Evolutionary conservation across 495 filamentous ascomycete species (phyloP), one percentile per base, ranked within the genome.

Genomic region (Podospora fimiseda): DNA sequence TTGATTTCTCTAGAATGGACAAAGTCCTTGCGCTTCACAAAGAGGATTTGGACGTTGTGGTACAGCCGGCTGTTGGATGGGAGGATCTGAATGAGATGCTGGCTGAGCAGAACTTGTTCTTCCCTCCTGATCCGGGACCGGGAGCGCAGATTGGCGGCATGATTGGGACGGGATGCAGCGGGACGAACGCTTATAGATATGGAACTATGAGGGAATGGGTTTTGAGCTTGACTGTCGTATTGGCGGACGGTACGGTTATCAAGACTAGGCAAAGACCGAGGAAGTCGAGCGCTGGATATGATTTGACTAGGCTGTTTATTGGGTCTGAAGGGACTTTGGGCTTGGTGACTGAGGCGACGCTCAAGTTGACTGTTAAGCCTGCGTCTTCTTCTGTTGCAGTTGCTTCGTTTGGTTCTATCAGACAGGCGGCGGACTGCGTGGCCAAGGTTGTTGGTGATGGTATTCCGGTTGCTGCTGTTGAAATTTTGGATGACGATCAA

Each of bases 181-280:
- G 92, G 30, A 97, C 92, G 24, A 96, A 97, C 67, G 86, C 92
- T 14, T 90, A 94, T 61, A 78, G 89, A 20, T 97, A 96, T 64
- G 92, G 92, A 1, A 95, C 92, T 0, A 97, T 96, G 92, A 84
- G 88, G 56, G 92, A 97, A 61, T 96, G 91, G 90, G 92, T 96
- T 0, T 72, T 96, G 21, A 85, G 81, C 43, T 72, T 98, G 20
- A 98, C 92, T 0, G 89, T 95, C 9, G 93, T 98, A 0, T 74
- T 96, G 38, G 91, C 92, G 3, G 90, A 98, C 66, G 92, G 93
- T 39, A 88, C 85, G 5, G 72, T 96, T 27, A 89, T 98, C 66
- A 95, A 94, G 70, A 96, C 92, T 3, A 74, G 84, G 42, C 84
- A 86, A 60, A 71, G 86, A 8, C 86, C 86, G 13, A 66, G 81